Evolutionary conservation across 108 stramenopile genomes (phyloP).

Genomic region (Craspedostauros australis): DNA sequence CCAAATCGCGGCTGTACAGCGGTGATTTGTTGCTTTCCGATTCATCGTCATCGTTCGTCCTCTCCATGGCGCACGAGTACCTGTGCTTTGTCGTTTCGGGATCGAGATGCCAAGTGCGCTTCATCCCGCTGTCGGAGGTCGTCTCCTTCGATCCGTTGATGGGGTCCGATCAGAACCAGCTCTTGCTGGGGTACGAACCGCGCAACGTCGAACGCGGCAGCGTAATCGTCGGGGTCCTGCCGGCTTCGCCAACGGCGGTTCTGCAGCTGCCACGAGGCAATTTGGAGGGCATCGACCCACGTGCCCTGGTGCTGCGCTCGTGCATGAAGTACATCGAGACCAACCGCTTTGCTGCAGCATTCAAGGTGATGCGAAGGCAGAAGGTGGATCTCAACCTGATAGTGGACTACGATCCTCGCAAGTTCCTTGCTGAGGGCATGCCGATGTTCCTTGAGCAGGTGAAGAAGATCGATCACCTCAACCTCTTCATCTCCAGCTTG

Average conservation of each 20-base stretch:
- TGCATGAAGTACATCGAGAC: conserved; percentile 51
- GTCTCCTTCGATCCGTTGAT: conserved; percentile 69
- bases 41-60: conserved; percentile 58
- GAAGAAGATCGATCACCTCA: conserved; percentile 64
- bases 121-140: conserved; percentile 50
- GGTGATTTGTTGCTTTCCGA: conserved; percentile 71
- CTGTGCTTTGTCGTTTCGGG: conserved; percentile 62
- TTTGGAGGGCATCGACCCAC: conserved; percentile 73
- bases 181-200: conserved; percentile 77
- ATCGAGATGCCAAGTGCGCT: conserved; percentile 61
- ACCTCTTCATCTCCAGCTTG: conserved; percentile 76
- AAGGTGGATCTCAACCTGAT: conserved; percentile 83
- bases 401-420: conserved; percentile 57
- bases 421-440: conserved; percentile 58
- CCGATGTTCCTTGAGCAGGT: conserved; percentile 51
- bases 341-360: conserved; percentile 47
- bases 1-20: conserved; percentile 61
- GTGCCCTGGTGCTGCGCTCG: conserved; percentile 71
- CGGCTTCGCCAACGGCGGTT: conserved; percentile 52
- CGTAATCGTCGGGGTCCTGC: conserved; percentile 61
- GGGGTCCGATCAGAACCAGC: conserved; percentile 64
- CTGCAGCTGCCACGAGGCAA: conserved; percentile 86
- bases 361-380: conserved; percentile 77
- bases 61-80: conserved; percentile 58
- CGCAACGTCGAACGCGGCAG: conserved; percentile 77